Evolutionary conservation across 306 rosid genomes (phyloP), one percentile per base, ranked within the genome.

Genomic region (Echinosophora koreensis): DNA sequence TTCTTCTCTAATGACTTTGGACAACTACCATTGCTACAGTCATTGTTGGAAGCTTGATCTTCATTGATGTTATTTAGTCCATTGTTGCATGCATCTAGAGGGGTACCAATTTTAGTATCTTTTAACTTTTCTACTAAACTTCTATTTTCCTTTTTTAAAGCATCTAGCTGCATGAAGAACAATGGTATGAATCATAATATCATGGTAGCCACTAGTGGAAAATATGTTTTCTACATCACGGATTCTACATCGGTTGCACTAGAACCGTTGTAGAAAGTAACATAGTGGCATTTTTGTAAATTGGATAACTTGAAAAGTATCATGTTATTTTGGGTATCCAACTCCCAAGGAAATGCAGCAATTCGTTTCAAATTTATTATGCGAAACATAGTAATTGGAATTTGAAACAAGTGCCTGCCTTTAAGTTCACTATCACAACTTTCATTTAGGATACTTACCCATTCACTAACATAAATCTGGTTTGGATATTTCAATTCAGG

Each of bases 71-170:
- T 77, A 47, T 66, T 82, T 56, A 78, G 17, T 83, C 81, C 80
- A 12, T 83, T 66, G 80, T 73, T 64, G 81, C 50, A 78, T 51
- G 50, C 64, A 57, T 64, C 78, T 47, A 63, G 17, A 63, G 78
- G 47, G 50, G 58, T 82, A 18, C 68, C 83, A 42, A 57, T 71
- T 74, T 32, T 86, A 9, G 69, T 30, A 73, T 49, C 69, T 41
- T 71, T 77, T 50, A 94, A 58, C 81, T 87, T 87, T 68, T 80
- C 83, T 28, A 73, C 82, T 63, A 92, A 74, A 73, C 60, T 52
- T 49, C 74, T 87, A 77, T 95, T 89, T 81, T 92, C 92, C 77
- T 60, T 84, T 32, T 83, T 80, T 62, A 90, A 79, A 59, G 72
- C 58, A 78, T 76, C 73, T 57, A 95, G 68, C 97, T 95, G 97